A percentile compares a stretch with the other conserved stretches of the same genome.
Evolutionary conservation across 2,329 filamentous ascomycete species (phyloP).

Genomic region (Colletotrichum sansevieriae): DNA sequence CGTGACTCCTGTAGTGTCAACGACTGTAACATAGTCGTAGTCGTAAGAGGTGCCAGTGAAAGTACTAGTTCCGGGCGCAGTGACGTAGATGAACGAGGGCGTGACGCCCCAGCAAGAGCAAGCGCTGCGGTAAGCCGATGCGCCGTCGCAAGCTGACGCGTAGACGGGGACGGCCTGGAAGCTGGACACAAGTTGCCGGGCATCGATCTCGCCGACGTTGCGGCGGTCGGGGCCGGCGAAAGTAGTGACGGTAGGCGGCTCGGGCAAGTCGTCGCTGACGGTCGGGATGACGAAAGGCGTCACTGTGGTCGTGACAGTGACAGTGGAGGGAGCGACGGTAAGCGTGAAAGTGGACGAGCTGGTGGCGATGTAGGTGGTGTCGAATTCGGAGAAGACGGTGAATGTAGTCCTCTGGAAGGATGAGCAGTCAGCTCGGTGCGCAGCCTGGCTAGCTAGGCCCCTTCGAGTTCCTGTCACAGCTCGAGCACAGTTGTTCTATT

Average conservation of each 20-base stretch:
- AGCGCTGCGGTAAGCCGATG: constrained; percentile 44
- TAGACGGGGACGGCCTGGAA: constrained; percentile 43
- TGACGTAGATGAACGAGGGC: constrained; percentile 26
- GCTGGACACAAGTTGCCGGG: constrained; percentile 2
- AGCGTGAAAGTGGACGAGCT: constrained; percentile 9
- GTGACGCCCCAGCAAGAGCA: constrained; percentile 48
- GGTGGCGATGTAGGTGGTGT: constrained; percentile 29
- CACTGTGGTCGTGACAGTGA: constrained; percentile 15
- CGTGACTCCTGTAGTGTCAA: constrained; percentile 4
- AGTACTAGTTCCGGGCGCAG: constrained; percentile 1
- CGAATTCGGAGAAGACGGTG: constrained; percentile 42
- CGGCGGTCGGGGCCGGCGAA: constrained; percentile 11
- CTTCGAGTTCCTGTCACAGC: constrained; percentile 22
- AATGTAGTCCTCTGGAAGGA: constrained; percentile 25
- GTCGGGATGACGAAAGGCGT: constrained; percentile 7
- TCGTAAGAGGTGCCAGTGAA: not conserved
- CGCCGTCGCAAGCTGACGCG: constrained; percentile 44
- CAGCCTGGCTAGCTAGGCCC: not conserved
- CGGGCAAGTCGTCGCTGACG: not conserved
- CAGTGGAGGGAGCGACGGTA: constrained; percentile 10
- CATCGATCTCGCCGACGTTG: constrained; percentile 13
- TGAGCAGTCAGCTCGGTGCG: constrained; percentile 17
- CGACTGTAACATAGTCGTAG: constrained; percentile 1
- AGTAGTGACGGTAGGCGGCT: not conserved
- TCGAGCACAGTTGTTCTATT: constrained; percentile 28